Base-by-base conservation (phyloP, 1,284 basidiomycete species). In the Ustilago cynodontis region DNA sequence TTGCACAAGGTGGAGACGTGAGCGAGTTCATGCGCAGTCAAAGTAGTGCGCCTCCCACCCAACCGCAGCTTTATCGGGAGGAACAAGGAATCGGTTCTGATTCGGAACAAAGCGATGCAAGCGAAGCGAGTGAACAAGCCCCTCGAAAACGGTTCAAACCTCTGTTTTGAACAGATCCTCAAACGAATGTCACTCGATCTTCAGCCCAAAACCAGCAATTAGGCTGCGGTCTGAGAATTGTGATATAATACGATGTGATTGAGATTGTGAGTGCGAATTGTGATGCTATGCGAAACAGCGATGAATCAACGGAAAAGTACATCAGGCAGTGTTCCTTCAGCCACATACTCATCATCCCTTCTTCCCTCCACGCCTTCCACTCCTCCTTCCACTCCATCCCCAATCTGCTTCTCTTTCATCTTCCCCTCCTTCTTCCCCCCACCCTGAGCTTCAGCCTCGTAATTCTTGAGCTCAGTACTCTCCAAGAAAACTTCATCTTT, bases 401-500 rank as follows among this genome's bases (percentile, higher is more conserved):
- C 24, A 6, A 11, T 49, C 0, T 24, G 28, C 0, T 39, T 14
- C n/a, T 26, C 18, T n/a, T 43, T 10, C 28, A 35, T 35, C 31
- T 29, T 20, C 35, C 39, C 3, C 11, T 31, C 24, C 14, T 14
- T n/a, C 20, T n/a, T 6, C 6, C 7, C 29, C 16, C n/a, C 10
- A 33, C 11, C 31, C 11, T 33, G 6, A 5, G 31, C 31, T 35
- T 33, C 1, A 8, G 58, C 59, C 26, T 47, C 39, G 49, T 80
- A 85, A 47, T 85, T 84, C 29, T 74, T 79, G 41, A 85, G 50
- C 77, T 82, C 80, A 10, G 82, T 85, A 33, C 72, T 79, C 51
- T 82, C 80, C 54, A 85, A 71, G 41, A 78, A 85, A 11, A 84
- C 68, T 57, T 85, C 82, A 59, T 85, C 83, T 59, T 79, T 82